Percentiles rank a stretch among this genome's conserved stretches.
Conservation (phyloP, 2,329 filamentous ascomycete genomes). For the Arthrinium puccinioides region DNA sequence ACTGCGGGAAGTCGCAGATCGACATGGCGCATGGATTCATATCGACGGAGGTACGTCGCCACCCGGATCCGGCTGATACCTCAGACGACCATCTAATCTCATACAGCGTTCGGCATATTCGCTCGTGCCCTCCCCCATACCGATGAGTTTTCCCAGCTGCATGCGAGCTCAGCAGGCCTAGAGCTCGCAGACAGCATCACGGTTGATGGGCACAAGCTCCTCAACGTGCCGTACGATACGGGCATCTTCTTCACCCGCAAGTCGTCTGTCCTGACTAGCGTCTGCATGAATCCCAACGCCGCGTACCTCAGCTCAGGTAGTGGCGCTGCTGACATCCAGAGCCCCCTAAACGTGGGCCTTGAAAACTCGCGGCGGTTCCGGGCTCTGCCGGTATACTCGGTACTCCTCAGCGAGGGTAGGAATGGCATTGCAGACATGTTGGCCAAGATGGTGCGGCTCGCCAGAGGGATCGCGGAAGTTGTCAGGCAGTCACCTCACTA, state of each 20-base stretch:
- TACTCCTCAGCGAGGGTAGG: slow-evolving; percentile 66
- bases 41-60: slow-evolving; percentile 63
- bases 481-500: slow-evolving; percentile 56
- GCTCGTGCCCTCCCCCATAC: slow-evolving; percentile 55
- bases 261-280: slow-evolving; percentile 45
- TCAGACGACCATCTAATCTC: background rate
- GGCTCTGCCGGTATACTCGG: slow-evolving; percentile 82
- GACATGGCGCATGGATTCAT: slow-evolving; percentile 77
- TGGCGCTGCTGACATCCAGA: slow-evolving; percentile 50
- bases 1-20: slow-evolving; percentile 63
- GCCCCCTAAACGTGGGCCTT: slow-evolving; percentile 77
- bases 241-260: slow-evolving; percentile 80
- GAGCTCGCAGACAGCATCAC: slow-evolving; percentile 84
- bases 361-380: slow-evolving; percentile 91
- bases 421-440: slow-evolving; percentile 64
- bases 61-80: no score
- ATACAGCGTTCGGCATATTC: slow-evolving; percentile 72
- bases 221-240: slow-evolving; percentile 93
- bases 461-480: slow-evolving; percentile 58
- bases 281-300: slow-evolving; percentile 80
- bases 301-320: slow-evolving; percentile 60
- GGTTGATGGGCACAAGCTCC: slow-evolving; percentile 81
- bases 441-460: slow-evolving; percentile 62
- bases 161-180: slow-evolving; percentile 50
- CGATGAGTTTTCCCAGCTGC: slow-evolving; percentile 48